These are phyloP conservation scores for Metarhizium rileyi DNA, from an alignment of 2,329 filamentous ascomycete genomes.

Conservation along the genomic window DNA sequence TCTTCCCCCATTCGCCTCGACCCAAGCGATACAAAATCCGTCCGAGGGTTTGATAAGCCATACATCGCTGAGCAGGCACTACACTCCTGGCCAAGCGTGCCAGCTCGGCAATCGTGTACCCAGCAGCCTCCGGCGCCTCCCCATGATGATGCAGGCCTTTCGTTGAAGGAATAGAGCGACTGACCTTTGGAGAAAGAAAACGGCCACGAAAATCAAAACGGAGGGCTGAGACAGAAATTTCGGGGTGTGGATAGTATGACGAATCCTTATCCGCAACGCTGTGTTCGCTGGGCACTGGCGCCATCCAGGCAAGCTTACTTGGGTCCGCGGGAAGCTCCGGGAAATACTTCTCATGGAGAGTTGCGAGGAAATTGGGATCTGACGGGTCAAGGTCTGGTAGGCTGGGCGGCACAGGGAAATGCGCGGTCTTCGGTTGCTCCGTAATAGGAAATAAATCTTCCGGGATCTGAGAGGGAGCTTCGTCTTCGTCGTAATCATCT, in stretches of 20 bases:
- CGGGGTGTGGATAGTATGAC: conserved; percentile 71
- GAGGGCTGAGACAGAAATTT: conserved; percentile 64
- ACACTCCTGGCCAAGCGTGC: conserved; percentile 70
- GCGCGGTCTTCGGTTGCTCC: conserved; percentile 35
- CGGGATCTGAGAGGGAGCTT: conserved; percentile 30
- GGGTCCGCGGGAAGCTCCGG: conserved; percentile 79
- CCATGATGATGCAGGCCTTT: conserved; percentile 89
- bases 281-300: conserved; percentile 55
- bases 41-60: conserved; percentile 86
- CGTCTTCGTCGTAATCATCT: conserved; percentile 31
- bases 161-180: conserved; percentile 63
- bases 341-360: conserved; percentile 89
- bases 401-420: conserved; percentile 49
- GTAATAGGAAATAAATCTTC: conserved; percentile 33
- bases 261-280: conserved; percentile 58
- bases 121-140: conserved; percentile 83
- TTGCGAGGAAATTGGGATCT: conserved; percentile 72
- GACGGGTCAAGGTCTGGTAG: conserved; percentile 71
- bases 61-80: conserved; percentile 77
- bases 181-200: conserved; percentile 66
- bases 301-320: conserved; percentile 83
- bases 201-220: conserved; percentile 83
- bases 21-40: conserved; percentile 78
- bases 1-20: conserved; percentile 56
- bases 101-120: conserved; percentile 85